Base-by-base conservation (phyloP, 768 basidiomycete species). In the Leccinum broughii region DNA sequence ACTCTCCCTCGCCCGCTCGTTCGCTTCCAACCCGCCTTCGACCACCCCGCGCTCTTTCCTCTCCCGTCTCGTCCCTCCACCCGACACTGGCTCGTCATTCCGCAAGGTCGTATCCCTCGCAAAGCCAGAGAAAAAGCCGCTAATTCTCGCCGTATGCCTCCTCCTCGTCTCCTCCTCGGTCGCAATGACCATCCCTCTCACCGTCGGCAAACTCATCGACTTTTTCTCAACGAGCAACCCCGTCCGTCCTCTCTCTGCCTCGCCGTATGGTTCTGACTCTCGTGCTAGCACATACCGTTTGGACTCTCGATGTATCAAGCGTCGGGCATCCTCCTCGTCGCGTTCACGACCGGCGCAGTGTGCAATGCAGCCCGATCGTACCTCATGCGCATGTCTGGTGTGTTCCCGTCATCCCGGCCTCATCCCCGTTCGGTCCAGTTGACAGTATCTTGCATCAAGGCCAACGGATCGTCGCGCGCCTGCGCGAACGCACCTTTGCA, bases 131-230 rank as follows among this genome's bases (percentile, higher is more conserved):
- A 81, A 79, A 67, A 91, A 86, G 64, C 87, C 91, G 2, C 79
- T 97, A 9, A 69, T 83, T 0, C 80, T 87, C 48, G 95, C 95
- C 7, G 78, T 95, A 51, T 90, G 89, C 0, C 76, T 96, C 63
- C 80, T 98, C 8, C 73, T 95, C 15, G 81, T 93, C n/a, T 96
- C 95, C 0, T 93, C 93, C 9, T 79, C 89, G 3, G 92, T 99
- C 22, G 91, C 93, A 4, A 90, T 98, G 87, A 90, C 89, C 64
- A 83, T 98, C 13, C 96, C 96, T 0, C 85, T 97, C 66, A 94
- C 94, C 1, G 88, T 98, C 67, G 96, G 96, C 10, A 92, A 87
- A 72, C 79, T 98, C 55, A 97, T 99, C 62, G 95, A 98, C 76
- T 94, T 90, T 77, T 98, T 97, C 75, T 87, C 90, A 1, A 77